Percentiles rank a stretch among this genome's conserved stretches.
phyloP scores from a whole-genome alignment of 768 basidiomycete species.

The Lentinula aciculospora region DNA sequence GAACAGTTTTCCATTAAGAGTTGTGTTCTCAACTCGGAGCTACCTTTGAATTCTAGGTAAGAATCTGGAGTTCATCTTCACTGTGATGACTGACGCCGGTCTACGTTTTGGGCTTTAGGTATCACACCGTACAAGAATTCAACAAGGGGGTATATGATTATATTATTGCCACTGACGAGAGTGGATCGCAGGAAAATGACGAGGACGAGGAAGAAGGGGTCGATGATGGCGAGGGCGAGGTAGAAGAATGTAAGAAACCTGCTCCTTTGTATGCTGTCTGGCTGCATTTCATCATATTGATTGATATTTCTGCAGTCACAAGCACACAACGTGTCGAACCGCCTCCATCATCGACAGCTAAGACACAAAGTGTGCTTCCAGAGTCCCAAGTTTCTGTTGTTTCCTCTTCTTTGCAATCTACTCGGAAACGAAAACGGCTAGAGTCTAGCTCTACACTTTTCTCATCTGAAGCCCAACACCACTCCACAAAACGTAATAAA shows the following conservation, averaged over 20 bases:
- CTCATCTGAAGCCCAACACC: background rate
- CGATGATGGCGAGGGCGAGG: slow-evolving; percentile 31
- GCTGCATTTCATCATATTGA: background rate
- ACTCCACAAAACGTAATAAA: slow-evolving; percentile 16
- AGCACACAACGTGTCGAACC: slow-evolving; percentile 45
- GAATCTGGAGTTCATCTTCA: background rate
- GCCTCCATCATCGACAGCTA: slow-evolving; percentile 14
- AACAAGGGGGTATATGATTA: slow-evolving; percentile 99
- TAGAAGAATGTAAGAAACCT: slow-evolving; percentile 28
- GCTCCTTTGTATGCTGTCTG: background rate
- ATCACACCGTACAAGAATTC: slow-evolving; percentile 97
- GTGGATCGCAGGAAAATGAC: slow-evolving; percentile 39
- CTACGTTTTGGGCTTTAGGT: slow-evolving; percentile 37
- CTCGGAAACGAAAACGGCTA: slow-evolving; percentile 3
- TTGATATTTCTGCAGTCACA: slow-evolving; percentile 39
- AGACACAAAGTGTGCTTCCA: slow-evolving; percentile 53
- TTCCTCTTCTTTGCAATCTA: slow-evolving; percentile 13
- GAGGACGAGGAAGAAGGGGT: slow-evolving; percentile 43
- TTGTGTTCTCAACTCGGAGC: slow-evolving; percentile 93
- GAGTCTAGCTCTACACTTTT: background rate
- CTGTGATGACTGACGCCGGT: background rate
- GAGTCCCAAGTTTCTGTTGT: too few relatives aligned
- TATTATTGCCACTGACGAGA: slow-evolving; percentile 96
- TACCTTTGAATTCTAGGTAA: slow-evolving; percentile 89
- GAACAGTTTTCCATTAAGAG: slow-evolving; percentile 97